Percentiles rank a stretch among this genome's conserved stretches.
These are phyloP conservation scores for Limtongozyma cylindracea DNA, from an alignment of 805 yeast genomes.

Conservation along the genomic window DNA sequence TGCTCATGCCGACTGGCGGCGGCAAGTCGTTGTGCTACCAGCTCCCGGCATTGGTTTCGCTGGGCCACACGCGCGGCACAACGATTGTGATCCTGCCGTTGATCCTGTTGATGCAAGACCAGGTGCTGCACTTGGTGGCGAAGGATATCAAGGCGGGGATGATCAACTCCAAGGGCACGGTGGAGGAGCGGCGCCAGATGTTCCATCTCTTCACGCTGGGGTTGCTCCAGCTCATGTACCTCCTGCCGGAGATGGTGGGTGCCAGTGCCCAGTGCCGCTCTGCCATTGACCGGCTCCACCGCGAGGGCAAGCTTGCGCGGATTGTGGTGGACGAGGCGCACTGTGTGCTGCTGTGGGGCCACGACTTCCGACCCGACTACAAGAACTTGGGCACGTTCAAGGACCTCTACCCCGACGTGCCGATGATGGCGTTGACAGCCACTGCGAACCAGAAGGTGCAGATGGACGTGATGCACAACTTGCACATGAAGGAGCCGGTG, in stretches of 20 bases:
- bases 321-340: conserved; percentile 95
- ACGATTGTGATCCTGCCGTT: conserved; percentile 87
- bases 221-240: conserved; percentile 46
- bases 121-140: conserved; percentile 53
- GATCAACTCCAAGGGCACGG: conserved; percentile 56
- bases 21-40: conserved; percentile 94
- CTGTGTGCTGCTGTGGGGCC: conserved; percentile 98
- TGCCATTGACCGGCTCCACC: conserved; percentile 31
- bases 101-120: conserved; percentile 94
- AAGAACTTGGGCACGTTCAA: conserved; percentile 58
- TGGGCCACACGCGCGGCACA: conserved; percentile 59
- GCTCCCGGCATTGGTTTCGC: conserved; percentile 62
- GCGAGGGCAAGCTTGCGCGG: conserved; percentile 38
- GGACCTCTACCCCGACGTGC: conserved; percentile 47
- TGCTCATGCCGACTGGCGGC: conserved; percentile 97
- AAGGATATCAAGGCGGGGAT: conserved; percentile 61
- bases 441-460: conserved; percentile 86
- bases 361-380: conserved; percentile 92
- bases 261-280: conserved; percentile 43
- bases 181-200: conserved; percentile 35
- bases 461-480: conserved; percentile 61
- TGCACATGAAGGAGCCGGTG: conserved; percentile 33
- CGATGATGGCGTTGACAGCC: conserved; percentile 91
- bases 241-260: conserved; percentile 88
- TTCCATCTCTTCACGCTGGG: conserved; percentile 41